Base-by-base conservation (phyloP, 495 filamentous ascomycete genomes). In the Hypoxylon subgilvum region DNA sequence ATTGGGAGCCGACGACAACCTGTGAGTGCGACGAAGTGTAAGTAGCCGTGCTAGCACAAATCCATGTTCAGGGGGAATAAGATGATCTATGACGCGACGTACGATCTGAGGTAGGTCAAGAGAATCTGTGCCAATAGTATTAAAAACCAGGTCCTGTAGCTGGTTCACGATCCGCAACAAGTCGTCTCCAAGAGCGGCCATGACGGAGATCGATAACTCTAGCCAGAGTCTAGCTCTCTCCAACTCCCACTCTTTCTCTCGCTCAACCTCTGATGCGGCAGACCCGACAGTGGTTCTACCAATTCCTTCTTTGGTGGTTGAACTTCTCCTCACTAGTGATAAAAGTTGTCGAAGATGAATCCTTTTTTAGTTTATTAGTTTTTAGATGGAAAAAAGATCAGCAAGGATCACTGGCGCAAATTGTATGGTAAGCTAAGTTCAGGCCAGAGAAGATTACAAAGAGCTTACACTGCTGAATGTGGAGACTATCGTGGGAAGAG, bases 1-100 rank as follows among this genome's bases (percentile, higher is more conserved):
- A 97, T 76, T 99, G 94, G 47, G 94, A 99, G 50, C 94, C 94
- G 56, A 99, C 94, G 45, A 99, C 94, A 51, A 97, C 94, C 94
- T 98, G 53, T 14, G n/a, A 36, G 21, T 27, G 39, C n/a, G 49
- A 54, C 17, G n/a, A 2, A 52, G 23, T 19, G 35, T 66, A 56
- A 69, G 65, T 27, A 67, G 44, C 25, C 4, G 18, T 41, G 17
- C 34, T 17, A 53, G 18, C 22, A 52, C n/a, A 4, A 27, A 32
- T 22, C 34, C 16, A 8, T 8, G 7, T 9, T 27, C 16, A 36
- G 51, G 39, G 10, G 43, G 8, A 28, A 18, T 18, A 45, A 25
- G 17, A 42, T 21, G 17, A 27, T 19, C 43, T 48, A 22, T 46
- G 58, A 32, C 46, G 69, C 59, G 60, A 76, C 88, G 72, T 86